Evolutionary conservation across 202 grass and related monocot genomes (phyloP).

Genomic region (Schoenoplectus tabernaemontani): DNA sequence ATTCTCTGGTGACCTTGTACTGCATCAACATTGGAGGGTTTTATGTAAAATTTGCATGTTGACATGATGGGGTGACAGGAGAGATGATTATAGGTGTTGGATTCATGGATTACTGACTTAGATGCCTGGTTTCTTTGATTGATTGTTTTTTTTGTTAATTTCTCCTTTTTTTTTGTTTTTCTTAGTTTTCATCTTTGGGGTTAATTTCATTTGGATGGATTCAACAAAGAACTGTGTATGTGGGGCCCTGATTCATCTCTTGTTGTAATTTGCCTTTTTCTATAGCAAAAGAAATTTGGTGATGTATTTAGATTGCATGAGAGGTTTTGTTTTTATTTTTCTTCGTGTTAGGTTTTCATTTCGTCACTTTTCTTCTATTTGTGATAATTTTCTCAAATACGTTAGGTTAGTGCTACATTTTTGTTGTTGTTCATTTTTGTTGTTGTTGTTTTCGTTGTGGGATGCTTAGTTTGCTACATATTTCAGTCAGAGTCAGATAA

Average conservation of each 20-base stretch:
- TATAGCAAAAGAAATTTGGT: conserved; percentile 29
- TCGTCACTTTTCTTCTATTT: not conserved
- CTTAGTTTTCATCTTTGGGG: conserved; percentile 4
- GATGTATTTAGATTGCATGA: conserved; percentile 18
- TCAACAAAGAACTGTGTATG: conserved; percentile 13
- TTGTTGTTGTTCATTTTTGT: not conserved
- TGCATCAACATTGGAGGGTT: not conserved
- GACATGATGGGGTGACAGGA: conserved; percentile 12
- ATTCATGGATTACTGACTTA: conserved; percentile 27
- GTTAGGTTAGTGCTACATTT: too few species aligned
- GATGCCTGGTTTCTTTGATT: conserved; percentile 23
- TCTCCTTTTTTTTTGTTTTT: not conserved
- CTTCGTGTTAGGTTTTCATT: conserved; percentile 9
- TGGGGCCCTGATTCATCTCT: conserved; percentile 6
- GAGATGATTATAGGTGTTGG: conserved; percentile 5
- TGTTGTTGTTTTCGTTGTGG: not conserved
- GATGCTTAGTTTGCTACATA: not conserved
- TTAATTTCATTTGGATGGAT: conserved; percentile 23
- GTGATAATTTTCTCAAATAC: not conserved
- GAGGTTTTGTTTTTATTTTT: conserved; percentile 22
- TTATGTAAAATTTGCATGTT: not conserved
- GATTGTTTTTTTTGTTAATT: conserved; percentile 4
- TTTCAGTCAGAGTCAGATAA: not conserved
- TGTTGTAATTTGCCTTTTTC: conserved; percentile 25
- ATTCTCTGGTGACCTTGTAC: not conserved